Evolutionary conservation across 177 flowering plant species (phyloP).

Genomic region (Tripterygium wilfordii): DNA sequence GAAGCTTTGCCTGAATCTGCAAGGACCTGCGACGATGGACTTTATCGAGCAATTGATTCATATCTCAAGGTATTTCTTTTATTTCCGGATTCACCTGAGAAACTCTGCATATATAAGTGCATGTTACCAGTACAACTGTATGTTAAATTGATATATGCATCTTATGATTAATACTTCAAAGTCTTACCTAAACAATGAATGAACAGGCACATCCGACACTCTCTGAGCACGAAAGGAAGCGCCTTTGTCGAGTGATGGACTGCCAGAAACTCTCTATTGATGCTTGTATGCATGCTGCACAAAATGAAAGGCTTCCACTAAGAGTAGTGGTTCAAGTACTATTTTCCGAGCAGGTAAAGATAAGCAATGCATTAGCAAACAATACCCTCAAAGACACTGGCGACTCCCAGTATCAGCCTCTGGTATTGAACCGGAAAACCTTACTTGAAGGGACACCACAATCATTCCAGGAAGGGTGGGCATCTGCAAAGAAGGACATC

Average conservation of each 20-base stretch:
- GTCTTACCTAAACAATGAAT: not conserved
- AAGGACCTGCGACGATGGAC: constrained; percentile 83
- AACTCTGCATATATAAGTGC: too few species aligned
- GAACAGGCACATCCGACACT: constrained; percentile 92
- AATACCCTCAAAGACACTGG: constrained; percentile 57
- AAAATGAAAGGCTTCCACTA: constrained; percentile 86
- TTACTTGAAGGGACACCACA: constrained; percentile 89
- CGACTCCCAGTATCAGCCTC: constrained; percentile 60
- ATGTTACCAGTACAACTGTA: too few species aligned
- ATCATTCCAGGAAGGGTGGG: constrained; percentile 98
- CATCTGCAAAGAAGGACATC: constrained; percentile 88
- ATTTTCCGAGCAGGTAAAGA: constrained; percentile 90
- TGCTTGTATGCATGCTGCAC: constrained; percentile 98
- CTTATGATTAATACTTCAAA: too few species aligned
- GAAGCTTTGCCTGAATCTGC: constrained; percentile 97
- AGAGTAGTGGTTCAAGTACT: constrained; percentile 90
- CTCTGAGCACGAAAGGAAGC: constrained; percentile 89
- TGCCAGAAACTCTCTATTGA: constrained; percentile 96
- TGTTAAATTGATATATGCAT: too few species aligned
- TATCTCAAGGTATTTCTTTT: constrained; percentile 75
- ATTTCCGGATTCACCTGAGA: too few species aligned
- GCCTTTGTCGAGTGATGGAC: constrained; percentile 95
- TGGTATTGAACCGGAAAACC: constrained; percentile 61
- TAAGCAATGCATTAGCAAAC: constrained; percentile 84
- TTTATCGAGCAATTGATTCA: constrained; percentile 87